Percentiles rank a stretch among this genome's conserved stretches.
Conservation (phyloP, 208 protist genomes). For the Naegleria fowleri region DNA sequence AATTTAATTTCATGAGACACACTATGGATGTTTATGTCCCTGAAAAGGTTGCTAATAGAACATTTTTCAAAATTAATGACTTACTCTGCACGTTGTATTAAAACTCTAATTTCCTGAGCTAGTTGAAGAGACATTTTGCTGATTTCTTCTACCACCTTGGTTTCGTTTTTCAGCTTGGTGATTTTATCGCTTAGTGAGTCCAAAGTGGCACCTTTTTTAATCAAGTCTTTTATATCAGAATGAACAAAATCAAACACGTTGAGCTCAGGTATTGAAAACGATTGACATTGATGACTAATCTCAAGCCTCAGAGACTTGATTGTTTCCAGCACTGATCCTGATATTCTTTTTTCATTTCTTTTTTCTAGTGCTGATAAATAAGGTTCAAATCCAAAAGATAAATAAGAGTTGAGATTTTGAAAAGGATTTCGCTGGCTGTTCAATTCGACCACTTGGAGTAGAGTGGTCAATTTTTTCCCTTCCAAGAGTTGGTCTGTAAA, state of each 20-base stretch:
- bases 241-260: constrained; percentile 10
- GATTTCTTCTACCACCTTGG: neutral
- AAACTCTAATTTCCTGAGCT: neutral
- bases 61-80: neutral
- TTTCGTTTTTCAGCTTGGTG: neutral
- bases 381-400: constrained; percentile 4
- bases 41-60: neutral
- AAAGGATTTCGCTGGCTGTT: neutral
- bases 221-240: neutral
- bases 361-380: constrained; percentile 25
- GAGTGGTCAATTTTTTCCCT: neutral
- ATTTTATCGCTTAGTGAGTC: neutral
- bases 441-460: neutral
- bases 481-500: neutral
- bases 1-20: constrained; percentile 27
- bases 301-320: constrained; percentile 56
- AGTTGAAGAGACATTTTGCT: neutral
- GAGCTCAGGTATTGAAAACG: constrained; percentile 59
- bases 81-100: neutral
- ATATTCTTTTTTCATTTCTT: neutral
- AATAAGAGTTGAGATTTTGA: neutral
- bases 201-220: neutral
- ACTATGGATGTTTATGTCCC: neutral
- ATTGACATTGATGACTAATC: constrained; percentile 58
- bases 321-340: constrained; percentile 32